Base-by-base conservation (phyloP, 1,284 basidiomycete species). In the Sporisorium sorghi region DNA sequence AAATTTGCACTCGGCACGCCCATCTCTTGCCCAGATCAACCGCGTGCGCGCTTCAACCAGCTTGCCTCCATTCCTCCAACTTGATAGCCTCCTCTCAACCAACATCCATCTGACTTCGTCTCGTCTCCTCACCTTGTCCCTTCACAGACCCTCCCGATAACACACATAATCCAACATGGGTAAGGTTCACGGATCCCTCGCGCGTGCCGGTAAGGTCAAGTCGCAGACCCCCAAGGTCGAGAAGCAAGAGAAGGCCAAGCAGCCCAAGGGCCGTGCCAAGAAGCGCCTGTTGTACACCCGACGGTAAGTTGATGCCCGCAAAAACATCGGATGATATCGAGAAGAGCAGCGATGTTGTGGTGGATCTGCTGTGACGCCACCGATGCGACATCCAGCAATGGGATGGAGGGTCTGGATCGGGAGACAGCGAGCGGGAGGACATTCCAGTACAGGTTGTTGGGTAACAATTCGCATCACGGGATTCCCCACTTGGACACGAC, bases 191-290 rank as follows among this genome's bases (percentile, higher is more conserved):
- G 95, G 96, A 87, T 97, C 95, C 86, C 94, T 98, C 88, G 95
- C 95, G 87, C 95, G 96, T 90, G 95, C 94, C 87, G 95, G 94
- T 87, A 97, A 98, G 91, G 95, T 98, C 90, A 97, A 93, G 89
- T 93, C 92, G 83, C 94, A 97, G 88, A 92, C 91, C 85, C 95
- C 95, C 84, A 82, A 80, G 79, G 94, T 96, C 86, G 94, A 96
- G 86, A 90, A 92, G 87, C 93, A 96, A 88, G 94, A 97, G 89
- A 97, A 96, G 91, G 94, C 94, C 90, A 96, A 96, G 91, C 89
- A 88, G 46, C 93, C 93, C 74, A 95, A 92, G 88, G 94, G 94
- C 82, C 93, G 94, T 85, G 94, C 94, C 76, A 93, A 96, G 91
- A 97, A 97, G 90, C 90, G 94, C 81, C 88, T 93, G 69, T 88